Base-by-base conservation (phyloP, 441 rosid genomes). In the Jatropha multifida region DNA sequence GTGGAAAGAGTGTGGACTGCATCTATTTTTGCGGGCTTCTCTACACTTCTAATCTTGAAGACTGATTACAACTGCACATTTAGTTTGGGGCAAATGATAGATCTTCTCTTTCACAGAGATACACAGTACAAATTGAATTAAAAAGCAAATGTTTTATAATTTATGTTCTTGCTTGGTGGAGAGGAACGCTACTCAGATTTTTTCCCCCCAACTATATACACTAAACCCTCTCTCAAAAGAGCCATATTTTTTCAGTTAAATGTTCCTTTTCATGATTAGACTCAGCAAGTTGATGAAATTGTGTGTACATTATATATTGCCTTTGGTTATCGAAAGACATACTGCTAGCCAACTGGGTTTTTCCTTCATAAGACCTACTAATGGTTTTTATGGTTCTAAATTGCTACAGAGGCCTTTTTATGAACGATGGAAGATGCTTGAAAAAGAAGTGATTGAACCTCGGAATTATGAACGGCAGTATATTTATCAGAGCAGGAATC, bases 371-470 rank as follows among this genome's bases (percentile, higher is more conserved):
- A 38, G 26, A 20, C 26, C 70, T 72, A 44, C 65, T 60, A 42
- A 75, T 61, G 12, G 66, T 42, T 69, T 71, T 68, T n/a, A 23
- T 74, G 9, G 63, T 78, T 76, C 37, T 55, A 77, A 82, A 77
- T 65, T 83, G 79, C 46, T 85, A 79, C 94, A 96, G 99, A 86
- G 94, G 65, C 98, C 99, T 83, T 96, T 96, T 85, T 79, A 82
- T 83, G 98, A 96, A 80, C 87, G 99, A 73, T 96, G 98, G 98
- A 94, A 89, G 83, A 88, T 94, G 98, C 91, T 96, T 26, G 98
- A 94, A 83, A 90, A 89, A 85, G 98, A 94, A 90, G 90, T 96
- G 79, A 88, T 96, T 67, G 97, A 90, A 56, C 98, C 99, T 68
- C 95, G 99, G 23, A 92, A 94, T 78, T 73, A 63, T 76, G 99